phyloP scores from a whole-genome alignment of 352 stramenopile species.

The Elongisporangium prolatum region DNA sequence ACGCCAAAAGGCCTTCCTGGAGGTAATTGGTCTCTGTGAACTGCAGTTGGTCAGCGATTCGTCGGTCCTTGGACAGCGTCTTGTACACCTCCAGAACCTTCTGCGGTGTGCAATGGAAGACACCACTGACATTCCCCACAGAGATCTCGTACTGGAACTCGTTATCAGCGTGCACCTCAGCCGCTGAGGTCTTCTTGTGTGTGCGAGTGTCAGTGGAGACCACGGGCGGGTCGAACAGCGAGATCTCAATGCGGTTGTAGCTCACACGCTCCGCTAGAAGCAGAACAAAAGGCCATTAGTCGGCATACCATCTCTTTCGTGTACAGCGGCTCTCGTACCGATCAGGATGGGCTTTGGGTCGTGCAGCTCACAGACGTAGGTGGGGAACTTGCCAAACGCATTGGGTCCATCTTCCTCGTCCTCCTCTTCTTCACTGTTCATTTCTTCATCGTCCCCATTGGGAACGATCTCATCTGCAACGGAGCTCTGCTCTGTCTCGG shows the following conservation, averaged over 20 bases:
- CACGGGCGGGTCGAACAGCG: constrained; percentile 23
- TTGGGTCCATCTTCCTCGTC: constrained; percentile 21
- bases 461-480: constrained; percentile 18
- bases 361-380: constrained; percentile 72
- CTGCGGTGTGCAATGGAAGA: constrained; percentile 61
- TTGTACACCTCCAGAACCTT: constrained; percentile 59
- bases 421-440: constrained; percentile 28
- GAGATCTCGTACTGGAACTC: constrained; percentile 69
- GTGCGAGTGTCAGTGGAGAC: constrained; percentile 14
- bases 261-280: constrained; percentile 54
- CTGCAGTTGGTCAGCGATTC: constrained; percentile 41
- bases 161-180: constrained; percentile 22
- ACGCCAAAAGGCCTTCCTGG: constrained; percentile 45
- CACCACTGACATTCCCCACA: constrained; percentile 40
- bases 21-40: constrained; percentile 76
- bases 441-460: constrained; percentile 16
- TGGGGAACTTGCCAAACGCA: constrained; percentile 34
- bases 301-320: neutral
- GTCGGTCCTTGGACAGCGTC: constrained; percentile 39
- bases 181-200: constrained; percentile 5
- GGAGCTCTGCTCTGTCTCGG: constrained; percentile 37
- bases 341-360: constrained; percentile 70
- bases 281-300: constrained; percentile 9
- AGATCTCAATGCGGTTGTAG: constrained; percentile 55
- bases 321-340: constrained; percentile 20